Evolutionary conservation across 2,329 filamentous ascomycete species (phyloP), one percentile per base, ranked within the genome.

Genomic region (Paraconiothyrium brasiliense): DNA sequence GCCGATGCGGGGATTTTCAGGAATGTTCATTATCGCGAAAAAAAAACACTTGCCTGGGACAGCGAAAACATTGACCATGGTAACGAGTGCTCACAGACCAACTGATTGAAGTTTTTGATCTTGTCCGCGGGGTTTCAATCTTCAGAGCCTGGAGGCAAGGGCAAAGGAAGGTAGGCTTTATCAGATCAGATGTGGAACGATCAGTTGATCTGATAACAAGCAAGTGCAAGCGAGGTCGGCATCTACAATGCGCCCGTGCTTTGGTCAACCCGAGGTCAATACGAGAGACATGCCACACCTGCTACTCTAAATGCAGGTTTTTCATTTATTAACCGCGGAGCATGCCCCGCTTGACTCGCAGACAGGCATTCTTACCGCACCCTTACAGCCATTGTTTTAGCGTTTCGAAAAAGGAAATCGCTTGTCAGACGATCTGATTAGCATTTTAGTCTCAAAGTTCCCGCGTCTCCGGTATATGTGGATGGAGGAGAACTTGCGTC

Each of bases 11-110:
- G 16, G 6, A 7, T 41, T 3, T 41, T n/a, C 4, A n/a, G 6
- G 14, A 3, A 35, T 37, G 9, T 32, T 34, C 48, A n/a, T 20
- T 50, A 20, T 27, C 20, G 48, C 16, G 37, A n/a, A n/a, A 1
- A n/a, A 1, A 20, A 32, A 35, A 2, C 3, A 61, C 76, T 66
- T 72, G 86, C 84, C 81, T 67, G 90, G 91, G 24, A 93, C 88
- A 65, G 90, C 86, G 78, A 93, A 93, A 60, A 93, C 88, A 75
- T 90, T 86, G 63, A 85, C 84, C 76, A 89, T 89, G 81, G 64
- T 72, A 67, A 44, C 37, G 30, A 43, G 32, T 3, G 22, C 22
- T 63, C n/a, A 20, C 22, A 30, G 14, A n/a, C 24, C 16, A 41
- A 46, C 6, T 20, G 27, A 54, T 52, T 30, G n/a, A 14, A 6